phyloP scores from a whole-genome alignment of 1,139 yeast species.

The Candida pseudoviswanathii region DNA sequence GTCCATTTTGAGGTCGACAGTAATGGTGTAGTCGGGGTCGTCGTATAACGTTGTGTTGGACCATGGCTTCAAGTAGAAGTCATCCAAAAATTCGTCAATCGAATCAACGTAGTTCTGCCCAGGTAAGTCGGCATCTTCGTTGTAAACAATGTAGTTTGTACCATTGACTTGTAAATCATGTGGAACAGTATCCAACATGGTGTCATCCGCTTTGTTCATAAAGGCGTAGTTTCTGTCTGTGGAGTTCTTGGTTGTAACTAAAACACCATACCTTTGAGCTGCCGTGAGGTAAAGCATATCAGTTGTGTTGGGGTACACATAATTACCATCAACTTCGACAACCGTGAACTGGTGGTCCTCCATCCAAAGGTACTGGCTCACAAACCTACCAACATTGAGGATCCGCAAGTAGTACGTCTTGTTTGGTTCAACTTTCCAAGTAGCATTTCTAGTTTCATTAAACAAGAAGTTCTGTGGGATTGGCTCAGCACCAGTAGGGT shows the following conservation, averaged over 20 bases:
- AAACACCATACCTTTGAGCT: slow-evolving; percentile 78
- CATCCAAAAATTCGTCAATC: slow-evolving; percentile 57
- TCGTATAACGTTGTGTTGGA: slow-evolving; percentile 52
- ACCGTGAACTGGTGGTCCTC: slow-evolving; percentile 83
- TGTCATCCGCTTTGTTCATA: slow-evolving; percentile 73
- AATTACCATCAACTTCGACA: slow-evolving; percentile 82
- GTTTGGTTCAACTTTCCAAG: slow-evolving; percentile 74
- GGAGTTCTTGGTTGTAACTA: slow-evolving; percentile 62
- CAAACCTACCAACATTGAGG: slow-evolving; percentile 83
- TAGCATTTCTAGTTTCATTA: slow-evolving; percentile 73
- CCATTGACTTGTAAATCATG: slow-evolving; percentile 62
- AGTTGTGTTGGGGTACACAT: slow-evolving; percentile 64
- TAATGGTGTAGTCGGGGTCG: slow-evolving; percentile 67
- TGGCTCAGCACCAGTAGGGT: slow-evolving; percentile 98
- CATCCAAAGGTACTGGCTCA: slow-evolving; percentile 80
- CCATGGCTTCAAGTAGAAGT: slow-evolving; percentile 63
- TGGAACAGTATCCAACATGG: slow-evolving; percentile 78
- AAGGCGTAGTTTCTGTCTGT: slow-evolving; percentile 64
- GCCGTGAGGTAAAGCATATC: slow-evolving; percentile 64
- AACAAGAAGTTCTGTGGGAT: slow-evolving; percentile 78
- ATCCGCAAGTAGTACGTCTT: slow-evolving; percentile 79
- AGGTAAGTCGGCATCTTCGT: slow-evolving; percentile 44
- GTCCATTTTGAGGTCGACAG: slow-evolving; percentile 73
- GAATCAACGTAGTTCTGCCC: slow-evolving; percentile 19
- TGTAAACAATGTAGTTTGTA: slow-evolving; percentile 72